These are phyloP conservation scores for Ceratobasidium papillatum DNA, from an alignment of 1,284 basidiomycete genomes.

Conservation along the genomic window DNA sequence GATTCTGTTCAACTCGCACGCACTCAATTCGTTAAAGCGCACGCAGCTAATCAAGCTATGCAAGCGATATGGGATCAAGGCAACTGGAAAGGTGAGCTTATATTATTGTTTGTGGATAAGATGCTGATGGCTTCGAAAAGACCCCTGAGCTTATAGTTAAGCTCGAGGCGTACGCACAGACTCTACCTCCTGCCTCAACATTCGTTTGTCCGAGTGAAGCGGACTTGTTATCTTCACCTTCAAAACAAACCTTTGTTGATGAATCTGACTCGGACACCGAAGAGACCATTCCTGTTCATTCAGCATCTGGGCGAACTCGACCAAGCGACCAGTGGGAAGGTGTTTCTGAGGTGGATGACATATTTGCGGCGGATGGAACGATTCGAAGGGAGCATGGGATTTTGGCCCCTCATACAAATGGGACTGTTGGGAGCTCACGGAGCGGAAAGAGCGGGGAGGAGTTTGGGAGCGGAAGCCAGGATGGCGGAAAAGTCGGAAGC, in stretches of 20 bases:
- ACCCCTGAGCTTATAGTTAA: slow-evolving; percentile 73
- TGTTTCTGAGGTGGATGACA: slow-evolving; percentile 65
- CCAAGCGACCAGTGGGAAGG: slow-evolving; percentile 80
- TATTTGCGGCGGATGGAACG: not conserved
- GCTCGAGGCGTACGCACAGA: slow-evolving; percentile 68
- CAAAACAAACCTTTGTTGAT: not conserved
- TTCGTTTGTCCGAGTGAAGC: slow-evolving; percentile 40
- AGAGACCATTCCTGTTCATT: slow-evolving; percentile 41
- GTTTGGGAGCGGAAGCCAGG: slow-evolving; percentile 5
- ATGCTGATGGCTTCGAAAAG: slow-evolving; percentile 50
- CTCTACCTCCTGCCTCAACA: slow-evolving; percentile 59
- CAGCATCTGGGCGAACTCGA: slow-evolving; percentile 46
- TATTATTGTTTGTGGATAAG: not conserved
- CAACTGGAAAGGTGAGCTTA: slow-evolving; percentile 60
- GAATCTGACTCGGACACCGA: slow-evolving; percentile 42
- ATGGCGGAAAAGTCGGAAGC: not conserved
- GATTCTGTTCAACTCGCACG: slow-evolving; percentile 81
- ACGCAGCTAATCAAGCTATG: slow-evolving; percentile 81
- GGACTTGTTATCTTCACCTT: slow-evolving; percentile 17
- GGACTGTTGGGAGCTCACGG: slow-evolving; percentile 1
- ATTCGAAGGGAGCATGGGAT: not conserved
- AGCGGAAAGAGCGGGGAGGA: slow-evolving; percentile 1
- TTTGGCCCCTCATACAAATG: not conserved
- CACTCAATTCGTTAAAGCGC: slow-evolving; percentile 78
- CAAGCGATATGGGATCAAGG: slow-evolving; percentile 79